These are phyloP conservation scores for Penicillium dipodomyicola DNA, from an alignment of 495 filamentous ascomycete genomes.

Conservation along the genomic window DNA sequence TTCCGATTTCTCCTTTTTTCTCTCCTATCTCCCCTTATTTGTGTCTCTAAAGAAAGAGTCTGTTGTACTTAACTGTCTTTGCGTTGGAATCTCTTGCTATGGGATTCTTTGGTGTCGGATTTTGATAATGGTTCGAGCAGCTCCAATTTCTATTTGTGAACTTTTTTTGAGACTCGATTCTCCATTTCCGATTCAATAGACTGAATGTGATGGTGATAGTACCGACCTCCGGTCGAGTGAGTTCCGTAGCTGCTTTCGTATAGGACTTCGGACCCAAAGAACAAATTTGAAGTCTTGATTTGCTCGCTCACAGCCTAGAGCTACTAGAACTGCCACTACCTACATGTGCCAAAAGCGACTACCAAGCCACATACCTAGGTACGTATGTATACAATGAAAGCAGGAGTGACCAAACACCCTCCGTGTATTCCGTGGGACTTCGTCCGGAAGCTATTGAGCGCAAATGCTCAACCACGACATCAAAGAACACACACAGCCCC, in stretches of 20 bases:
- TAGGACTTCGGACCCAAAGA: too few species aligned
- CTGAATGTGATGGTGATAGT: neutral
- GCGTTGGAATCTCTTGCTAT: conserved; percentile 17
- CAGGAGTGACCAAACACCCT: too few species aligned
- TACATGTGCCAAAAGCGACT: too few species aligned
- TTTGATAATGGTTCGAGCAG: conserved; percentile 26
- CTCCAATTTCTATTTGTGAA: conserved; percentile 29
- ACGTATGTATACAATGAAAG: too few species aligned
- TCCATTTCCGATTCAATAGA: conserved; percentile 2
- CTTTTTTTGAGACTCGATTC: conserved; percentile 15
- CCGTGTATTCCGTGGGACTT: too few species aligned
- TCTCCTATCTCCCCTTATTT: conserved; percentile 29
- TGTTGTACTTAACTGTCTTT: conserved; percentile 35
- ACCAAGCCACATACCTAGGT: too few species aligned
- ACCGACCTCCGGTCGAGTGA: neutral
- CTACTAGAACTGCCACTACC: too few species aligned
- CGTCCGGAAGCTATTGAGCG: too few species aligned
- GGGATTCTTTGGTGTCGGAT: conserved; percentile 26
- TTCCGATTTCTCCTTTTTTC: conserved; percentile 21
- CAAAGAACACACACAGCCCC: neutral
- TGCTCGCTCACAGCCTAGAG: too few species aligned
- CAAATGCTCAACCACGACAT: too few species aligned
- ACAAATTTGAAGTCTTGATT: too few species aligned
- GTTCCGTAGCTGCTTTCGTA: too few species aligned
- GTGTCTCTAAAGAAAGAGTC: conserved; percentile 26